These are phyloP conservation scores for Biscogniauxia marginata DNA, from an alignment of 2,329 filamentous ascomycete species.

Conservation along the genomic window DNA sequence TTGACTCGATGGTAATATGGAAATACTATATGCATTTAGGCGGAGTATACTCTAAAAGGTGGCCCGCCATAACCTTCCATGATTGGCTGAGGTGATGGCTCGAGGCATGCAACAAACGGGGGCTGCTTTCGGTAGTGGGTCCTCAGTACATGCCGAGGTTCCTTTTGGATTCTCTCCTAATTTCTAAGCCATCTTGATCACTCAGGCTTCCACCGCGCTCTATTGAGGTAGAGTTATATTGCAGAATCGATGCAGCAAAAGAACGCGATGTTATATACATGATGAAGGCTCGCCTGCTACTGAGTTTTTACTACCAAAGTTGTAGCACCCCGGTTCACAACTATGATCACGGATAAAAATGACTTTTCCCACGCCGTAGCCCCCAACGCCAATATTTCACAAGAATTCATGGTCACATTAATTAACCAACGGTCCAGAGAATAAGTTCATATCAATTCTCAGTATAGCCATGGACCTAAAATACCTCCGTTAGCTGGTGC, in stretches of 20 bases:
- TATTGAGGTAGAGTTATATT: slow-evolving; percentile 8
- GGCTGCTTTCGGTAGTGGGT: slow-evolving; percentile 4
- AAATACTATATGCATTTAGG: not conserved
- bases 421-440: too few relatives aligned
- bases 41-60: not conserved
- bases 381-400: too few relatives aligned
- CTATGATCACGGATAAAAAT: too few relatives aligned
- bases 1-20: not conserved
- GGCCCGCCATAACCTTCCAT: too few relatives aligned
- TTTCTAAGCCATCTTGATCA: not conserved
- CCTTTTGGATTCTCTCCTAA: not conserved
- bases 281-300: too few relatives aligned
- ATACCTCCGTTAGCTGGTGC: not conserved
- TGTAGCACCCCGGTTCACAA: too few relatives aligned
- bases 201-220: slow-evolving; percentile 1
- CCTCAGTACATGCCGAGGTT: slow-evolving; percentile 13
- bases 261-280: too few relatives aligned
- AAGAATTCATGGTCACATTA: not conserved
- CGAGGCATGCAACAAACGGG: not conserved
- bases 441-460: too few relatives aligned
- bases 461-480: slow-evolving; percentile 31
- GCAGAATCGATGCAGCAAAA: too few relatives aligned
- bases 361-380: too few relatives aligned
- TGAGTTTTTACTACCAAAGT: too few relatives aligned
- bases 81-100: not conserved